Evolutionary conservation across 805 yeast species (phyloP), one percentile per base, ranked within the genome.

Genomic region (Nakazawaea wyomingensis): DNA sequence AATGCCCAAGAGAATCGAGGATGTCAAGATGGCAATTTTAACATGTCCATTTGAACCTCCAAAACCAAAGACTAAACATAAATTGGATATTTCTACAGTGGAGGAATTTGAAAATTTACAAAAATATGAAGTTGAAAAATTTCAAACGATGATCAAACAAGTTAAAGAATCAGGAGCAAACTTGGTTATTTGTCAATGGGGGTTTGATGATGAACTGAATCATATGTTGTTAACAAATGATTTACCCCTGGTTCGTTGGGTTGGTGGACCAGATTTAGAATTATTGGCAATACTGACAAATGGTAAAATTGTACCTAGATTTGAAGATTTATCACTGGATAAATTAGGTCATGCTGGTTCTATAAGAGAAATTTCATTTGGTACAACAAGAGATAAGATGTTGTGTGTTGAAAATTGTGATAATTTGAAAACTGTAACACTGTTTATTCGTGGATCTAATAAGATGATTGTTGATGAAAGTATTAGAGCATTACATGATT

Each of bases 41-140:
- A 93, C 99, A 2, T 91, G 98, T 70, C 98, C 99, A 54, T 93
- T 93, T 60, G 99, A 93, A 71, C 99, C 99, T 32, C 99, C 99
- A 56, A 93, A 93, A 69, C 99, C 99, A 53, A 93, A 93, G 71
- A 93, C 99, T 19, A 93, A 93, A 68, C 99, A 91, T 69, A 91
- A 91, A 74, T 74, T 91, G 55, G 96, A 91, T 61, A 91, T 91
- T 50, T 78, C 91, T 13, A 68, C 85, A n/a, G 96, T 89, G 17
- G 97, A 90, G 56, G 99, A 93, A 66, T 93, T 90, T 68, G 78
- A 84, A 62, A 83, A 79, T 50, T 75, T 93, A 60, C 99, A 95
- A 69, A 78, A 77, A 41, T 93, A 93, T 64, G 99, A 93, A 71
- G 91, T 84, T 54, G 81, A 83, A 50, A 89, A 88, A 62, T 93